These are phyloP conservation scores for Aspergillus sp. DNA, from an alignment of 2,329 filamentous ascomycete genomes.

Conservation along the genomic window DNA sequence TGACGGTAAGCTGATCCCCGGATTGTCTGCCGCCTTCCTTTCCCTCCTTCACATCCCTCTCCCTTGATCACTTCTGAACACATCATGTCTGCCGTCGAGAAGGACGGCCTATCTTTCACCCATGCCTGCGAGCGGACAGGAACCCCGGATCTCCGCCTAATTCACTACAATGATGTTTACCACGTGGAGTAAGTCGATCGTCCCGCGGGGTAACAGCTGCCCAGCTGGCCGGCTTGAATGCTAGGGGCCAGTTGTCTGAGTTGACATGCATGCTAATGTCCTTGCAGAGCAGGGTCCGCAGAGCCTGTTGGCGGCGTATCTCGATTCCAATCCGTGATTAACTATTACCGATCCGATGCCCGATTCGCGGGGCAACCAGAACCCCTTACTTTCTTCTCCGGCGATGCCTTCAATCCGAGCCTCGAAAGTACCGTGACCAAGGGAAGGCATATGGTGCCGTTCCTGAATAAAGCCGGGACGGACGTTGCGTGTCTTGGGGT, in stretches of 20 bases:
- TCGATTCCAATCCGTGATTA: slow-evolving; percentile 75
- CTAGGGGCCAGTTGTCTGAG: too few relatives aligned
- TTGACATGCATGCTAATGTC: slow-evolving; percentile 4
- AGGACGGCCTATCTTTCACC: slow-evolving; percentile 41
- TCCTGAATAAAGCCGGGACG: slow-evolving; percentile 75
- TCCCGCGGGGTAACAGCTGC: background rate
- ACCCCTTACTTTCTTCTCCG: slow-evolving; percentile 79
- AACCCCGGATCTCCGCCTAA: slow-evolving; percentile 70
- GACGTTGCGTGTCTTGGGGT: slow-evolving; percentile 81
- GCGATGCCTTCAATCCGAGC: slow-evolving; percentile 89
- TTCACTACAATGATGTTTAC: slow-evolving; percentile 95
- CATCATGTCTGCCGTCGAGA: slow-evolving; percentile 29
- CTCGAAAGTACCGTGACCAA: slow-evolving; percentile 88
- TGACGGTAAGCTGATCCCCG: background rate
- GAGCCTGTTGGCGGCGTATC: slow-evolving; percentile 81
- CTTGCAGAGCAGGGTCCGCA: slow-evolving; percentile 59
- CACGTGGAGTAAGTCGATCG: slow-evolving; percentile 64
- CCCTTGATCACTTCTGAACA: background rate
- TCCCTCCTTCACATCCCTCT: slow-evolving; percentile 3
- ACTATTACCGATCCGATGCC: slow-evolving; percentile 67
- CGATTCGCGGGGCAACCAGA: slow-evolving; percentile 63
- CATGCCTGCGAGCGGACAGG: slow-evolving; percentile 44
- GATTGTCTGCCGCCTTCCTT: background rate
- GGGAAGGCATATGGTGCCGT: slow-evolving; percentile 84
- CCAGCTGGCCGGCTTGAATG: background rate